phyloP scores from a whole-genome alignment of 768 basidiomycete species.

The Rossbeevera mucosa region DNA sequence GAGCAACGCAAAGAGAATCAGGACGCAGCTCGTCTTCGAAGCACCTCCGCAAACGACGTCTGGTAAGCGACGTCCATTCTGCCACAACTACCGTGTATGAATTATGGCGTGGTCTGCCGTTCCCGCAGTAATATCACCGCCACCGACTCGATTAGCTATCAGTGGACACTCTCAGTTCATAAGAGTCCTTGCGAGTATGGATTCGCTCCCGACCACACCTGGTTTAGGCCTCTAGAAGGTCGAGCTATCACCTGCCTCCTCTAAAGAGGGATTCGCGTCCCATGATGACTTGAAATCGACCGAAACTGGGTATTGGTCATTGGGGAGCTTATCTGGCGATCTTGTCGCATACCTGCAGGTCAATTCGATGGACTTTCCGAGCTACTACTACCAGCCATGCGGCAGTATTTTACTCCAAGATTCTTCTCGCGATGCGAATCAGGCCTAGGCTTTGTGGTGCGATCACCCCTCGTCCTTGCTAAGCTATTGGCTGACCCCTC shows the following conservation, averaged over 20 bases:
- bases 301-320: not conserved
- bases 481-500: not conserved
- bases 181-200: constrained; percentile 30
- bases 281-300: constrained; percentile 5
- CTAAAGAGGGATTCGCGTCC: not conserved
- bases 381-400: constrained; percentile 8
- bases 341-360: constrained; percentile 28
- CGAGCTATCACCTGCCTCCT: not conserved
- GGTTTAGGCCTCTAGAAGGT: not conserved
- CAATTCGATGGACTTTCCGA: constrained; percentile 31
- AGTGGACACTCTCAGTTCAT: constrained; percentile 41
- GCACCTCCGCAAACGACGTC: constrained; percentile 30
- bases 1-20: constrained; percentile 46
- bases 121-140: constrained; percentile 37
- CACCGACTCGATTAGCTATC: constrained; percentile 17
- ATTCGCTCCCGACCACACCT: constrained; percentile 1
- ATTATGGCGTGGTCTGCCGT: constrained; percentile 4
- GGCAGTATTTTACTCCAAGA: constrained; percentile 17
- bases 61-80: constrained; percentile 13
- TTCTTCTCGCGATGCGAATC: constrained; percentile 21
- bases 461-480: constrained; percentile 1
- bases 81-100: constrained; percentile 1
- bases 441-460: constrained; percentile 22
- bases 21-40: constrained; percentile 53
- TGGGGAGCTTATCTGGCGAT: constrained; percentile 26